Percentiles rank a stretch among this genome's conserved stretches.
Conservation (phyloP, 139 green algal genomes). For the Chlorella vulgaris region DNA sequence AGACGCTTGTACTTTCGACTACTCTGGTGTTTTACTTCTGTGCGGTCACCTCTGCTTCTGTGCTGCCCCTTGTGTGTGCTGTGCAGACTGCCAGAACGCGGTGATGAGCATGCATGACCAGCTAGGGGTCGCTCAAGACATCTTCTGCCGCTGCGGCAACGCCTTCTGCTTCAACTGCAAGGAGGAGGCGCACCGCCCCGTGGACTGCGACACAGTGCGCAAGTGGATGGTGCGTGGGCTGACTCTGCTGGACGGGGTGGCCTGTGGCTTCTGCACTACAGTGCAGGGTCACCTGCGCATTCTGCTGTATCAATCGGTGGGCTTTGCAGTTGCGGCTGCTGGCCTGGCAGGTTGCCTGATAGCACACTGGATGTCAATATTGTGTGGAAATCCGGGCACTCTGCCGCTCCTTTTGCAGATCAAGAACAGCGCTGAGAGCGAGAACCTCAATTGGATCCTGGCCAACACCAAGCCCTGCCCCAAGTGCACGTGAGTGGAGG, state of each 20-base stretch:
- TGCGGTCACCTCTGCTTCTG: neutral
- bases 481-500: constrained; percentile 52
- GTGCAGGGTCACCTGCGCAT: no score
- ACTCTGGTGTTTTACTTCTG: neutral
- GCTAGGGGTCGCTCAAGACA: constrained; percentile 54
- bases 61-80: neutral
- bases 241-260: neutral
- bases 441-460: constrained; percentile 85
- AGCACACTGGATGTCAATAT: no score
- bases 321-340: no score
- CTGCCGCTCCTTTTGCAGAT: constrained; percentile 32
- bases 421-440: constrained; percentile 85
- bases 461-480: constrained; percentile 88
- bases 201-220: constrained; percentile 42
- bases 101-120: constrained; percentile 64
- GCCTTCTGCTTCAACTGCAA: constrained; percentile 81
- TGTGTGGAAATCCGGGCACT: no score
- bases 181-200: constrained; percentile 82
- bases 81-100: constrained; percentile 69
- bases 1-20: neutral
- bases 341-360: no score
- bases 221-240: constrained; percentile 39
- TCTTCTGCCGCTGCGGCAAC: constrained; percentile 71
- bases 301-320: no score
- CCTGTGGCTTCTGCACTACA: no score